phyloP scores from a whole-genome alignment of 2,329 filamentous ascomycete species.

The Cryphonectria carpinicola region DNA sequence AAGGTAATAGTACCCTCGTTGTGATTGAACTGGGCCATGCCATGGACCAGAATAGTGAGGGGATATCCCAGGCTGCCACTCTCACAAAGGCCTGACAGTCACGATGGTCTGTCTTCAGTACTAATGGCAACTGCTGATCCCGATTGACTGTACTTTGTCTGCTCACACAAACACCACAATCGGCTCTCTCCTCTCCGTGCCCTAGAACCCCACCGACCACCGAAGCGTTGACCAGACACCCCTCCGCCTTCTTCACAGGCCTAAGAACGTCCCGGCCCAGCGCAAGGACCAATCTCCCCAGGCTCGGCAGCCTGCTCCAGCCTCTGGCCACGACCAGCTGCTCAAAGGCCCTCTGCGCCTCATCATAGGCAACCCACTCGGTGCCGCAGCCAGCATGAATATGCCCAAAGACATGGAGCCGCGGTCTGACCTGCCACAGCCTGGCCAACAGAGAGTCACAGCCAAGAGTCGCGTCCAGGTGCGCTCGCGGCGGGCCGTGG shows the following conservation, averaged over 20 bases:
- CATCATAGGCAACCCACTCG: conserved; percentile 6
- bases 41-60: neutral
- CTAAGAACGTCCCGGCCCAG: neutral
- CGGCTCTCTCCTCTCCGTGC: conserved; percentile 6
- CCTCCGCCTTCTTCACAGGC: conserved; percentile 1
- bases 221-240: conserved; percentile 3
- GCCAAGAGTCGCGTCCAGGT: conserved; percentile 40
- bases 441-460: conserved; percentile 36
- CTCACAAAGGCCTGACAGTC: neutral
- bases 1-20: neutral
- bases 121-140: neutral
- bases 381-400: conserved; percentile 36
- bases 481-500: conserved; percentile 38
- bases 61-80: neutral
- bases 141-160: neutral
- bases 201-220: conserved; percentile 17
- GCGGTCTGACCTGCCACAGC: conserved; percentile 39
- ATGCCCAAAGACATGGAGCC: conserved; percentile 44
- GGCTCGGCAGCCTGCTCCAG: neutral
- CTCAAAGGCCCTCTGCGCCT: conserved; percentile 6
- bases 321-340: neutral
- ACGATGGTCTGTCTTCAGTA: neutral
- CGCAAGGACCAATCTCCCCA: conserved; percentile 12
- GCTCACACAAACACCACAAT: conserved; percentile 6
- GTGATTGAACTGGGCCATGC: neutral